Percentiles rank a stretch among this genome's conserved stretches.
Conservation (phyloP, 176 grass and related monocot species). For the Musa schizocarpa region DNA sequence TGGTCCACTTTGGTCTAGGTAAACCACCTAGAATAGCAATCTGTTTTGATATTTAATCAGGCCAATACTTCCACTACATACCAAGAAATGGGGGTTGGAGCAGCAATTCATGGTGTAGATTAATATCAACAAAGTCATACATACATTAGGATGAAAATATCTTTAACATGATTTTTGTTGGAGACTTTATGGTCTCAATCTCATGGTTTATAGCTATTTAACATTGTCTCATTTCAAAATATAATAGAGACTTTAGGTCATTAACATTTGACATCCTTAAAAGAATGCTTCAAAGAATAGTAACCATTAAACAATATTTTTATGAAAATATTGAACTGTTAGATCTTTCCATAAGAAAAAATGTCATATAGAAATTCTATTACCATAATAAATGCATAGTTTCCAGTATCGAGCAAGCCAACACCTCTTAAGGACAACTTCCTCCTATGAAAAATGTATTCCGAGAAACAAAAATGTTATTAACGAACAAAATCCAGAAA, state of each 20-base stretch:
- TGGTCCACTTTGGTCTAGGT: background rate
- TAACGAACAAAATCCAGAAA: constrained; percentile 8
- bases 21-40: background rate
- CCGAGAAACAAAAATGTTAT: constrained; percentile 18
- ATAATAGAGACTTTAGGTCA: background rate
- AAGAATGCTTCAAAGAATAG: background rate
- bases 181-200: background rate
- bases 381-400: constrained; percentile 77
- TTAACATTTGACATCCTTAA: background rate
- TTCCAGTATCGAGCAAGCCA: constrained; percentile 97
- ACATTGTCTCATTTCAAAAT: background rate
- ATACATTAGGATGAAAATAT: background rate
- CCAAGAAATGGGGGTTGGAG: background rate
- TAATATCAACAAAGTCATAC: background rate
- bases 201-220: background rate
- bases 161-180: background rate
- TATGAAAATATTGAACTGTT: background rate
- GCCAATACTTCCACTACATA: background rate
- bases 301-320: background rate
- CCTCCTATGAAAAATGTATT: constrained; percentile 57
- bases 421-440: constrained; percentile 87
- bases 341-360: background rate
- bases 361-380: constrained; percentile 6
- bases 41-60: background rate
- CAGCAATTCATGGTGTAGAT: background rate